These are phyloP conservation scores for Diaporthe australafricana DNA, from an alignment of 2,329 filamentous ascomycete genomes.

Conservation along the genomic window DNA sequence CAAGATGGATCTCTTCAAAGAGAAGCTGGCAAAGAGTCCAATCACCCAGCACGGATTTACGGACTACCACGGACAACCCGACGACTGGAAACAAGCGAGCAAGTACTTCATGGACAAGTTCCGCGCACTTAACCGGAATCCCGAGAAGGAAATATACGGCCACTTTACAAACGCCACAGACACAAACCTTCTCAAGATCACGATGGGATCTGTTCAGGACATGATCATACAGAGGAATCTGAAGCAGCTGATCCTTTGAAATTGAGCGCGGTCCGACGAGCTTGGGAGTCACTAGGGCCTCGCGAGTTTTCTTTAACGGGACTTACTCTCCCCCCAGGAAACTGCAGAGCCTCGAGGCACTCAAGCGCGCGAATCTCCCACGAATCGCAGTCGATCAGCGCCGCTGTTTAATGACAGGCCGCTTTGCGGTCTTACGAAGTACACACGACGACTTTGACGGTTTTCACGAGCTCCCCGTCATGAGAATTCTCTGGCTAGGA, in stretches of 20 bases:
- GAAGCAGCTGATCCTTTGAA: conserved; percentile 79
- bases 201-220: conserved; percentile 87
- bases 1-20: conserved; percentile 88
- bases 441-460: conserved; percentile 29
- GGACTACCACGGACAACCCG: conserved; percentile 78
- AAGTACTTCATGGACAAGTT: conserved; percentile 89
- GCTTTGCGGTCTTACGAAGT: conserved; percentile 19
- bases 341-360: conserved; percentile 25
- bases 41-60: conserved; percentile 81
- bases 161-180: conserved; percentile 73
- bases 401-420: conserved; percentile 26
- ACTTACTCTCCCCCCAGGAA: background rate
- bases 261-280: conserved; percentile 37
- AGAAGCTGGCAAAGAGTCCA: conserved; percentile 77
- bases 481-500: conserved; percentile 4
- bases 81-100: conserved; percentile 79
- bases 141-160: conserved; percentile 72
- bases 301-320: background rate
- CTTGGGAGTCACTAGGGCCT: conserved; percentile 26
- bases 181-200: conserved; percentile 84
- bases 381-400: conserved; percentile 38
- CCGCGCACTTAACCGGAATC: conserved; percentile 77
- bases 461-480: conserved; percentile 18
- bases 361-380: conserved; percentile 27
- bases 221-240: conserved; percentile 89